Base-by-base conservation (phyloP, 768 basidiomycete genomes). In the Boletus rex-veris region DNA sequence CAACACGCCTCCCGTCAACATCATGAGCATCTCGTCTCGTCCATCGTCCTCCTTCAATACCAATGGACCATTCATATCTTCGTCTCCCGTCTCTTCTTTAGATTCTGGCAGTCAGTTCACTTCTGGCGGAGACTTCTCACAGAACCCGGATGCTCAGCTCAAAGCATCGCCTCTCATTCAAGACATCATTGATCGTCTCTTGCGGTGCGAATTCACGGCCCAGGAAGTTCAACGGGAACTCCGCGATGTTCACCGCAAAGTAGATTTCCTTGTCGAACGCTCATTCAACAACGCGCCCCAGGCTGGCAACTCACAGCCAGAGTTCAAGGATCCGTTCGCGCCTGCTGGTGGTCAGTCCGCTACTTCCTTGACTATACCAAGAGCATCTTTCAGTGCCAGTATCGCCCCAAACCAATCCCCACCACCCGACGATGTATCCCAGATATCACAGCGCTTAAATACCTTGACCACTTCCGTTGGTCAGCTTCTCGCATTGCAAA, bases 281-380 rank as follows among this genome's bases (percentile, higher is more conserved):
- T 79, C 82, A 11, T 66, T 88, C 49, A 63, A 55, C 45, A 66
- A 42, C 39, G 36, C 42, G n/a, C 49, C 53, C 26, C 63, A 52
- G 62, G 60, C 46, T n/a, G 49, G 45, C 62, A 64, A 21, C 52
- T 60, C 58, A 28, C 79, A 83, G 53, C 86, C 86, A n/a, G 89
- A 90, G 60, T 92, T 91, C 76, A 86, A 87, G 65, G 84, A 91
- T 64, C 90, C 90, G 0, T 92, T 92, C 63, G 83, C 88, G 31
- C 65, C 80, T 7, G 45, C 67, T 8, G 56, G 69, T 24, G 53
- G 59, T 3, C 71, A 73, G 56, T 64, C 72, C 41, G 55, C 72
- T 39, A 56, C 74, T 38, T 63, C 69, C 16, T 51, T 74, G 52
- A 75, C 71, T 53, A 75, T 77, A 35, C 77, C 80, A 31, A 81